Conservation (phyloP, 306 rosid species). For the Vigna nakashimae region DNA sequence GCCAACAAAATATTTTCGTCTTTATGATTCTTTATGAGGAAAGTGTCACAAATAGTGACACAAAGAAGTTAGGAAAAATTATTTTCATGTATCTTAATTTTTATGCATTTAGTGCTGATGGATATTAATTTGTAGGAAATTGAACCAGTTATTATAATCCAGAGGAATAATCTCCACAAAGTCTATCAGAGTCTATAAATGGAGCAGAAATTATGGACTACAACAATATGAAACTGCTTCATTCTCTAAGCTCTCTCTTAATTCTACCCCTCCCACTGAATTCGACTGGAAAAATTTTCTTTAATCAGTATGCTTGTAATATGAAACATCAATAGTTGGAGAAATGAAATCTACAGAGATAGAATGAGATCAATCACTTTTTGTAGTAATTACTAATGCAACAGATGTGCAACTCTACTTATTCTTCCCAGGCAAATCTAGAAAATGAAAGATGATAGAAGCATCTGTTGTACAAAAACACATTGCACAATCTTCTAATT, state of each 20-base stretch:
- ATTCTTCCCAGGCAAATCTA: background rate
- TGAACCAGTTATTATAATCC: background rate
- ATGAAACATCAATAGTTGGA: background rate
- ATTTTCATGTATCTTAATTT: background rate
- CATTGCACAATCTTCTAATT: background rate
- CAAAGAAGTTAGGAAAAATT: background rate
- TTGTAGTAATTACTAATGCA: background rate
- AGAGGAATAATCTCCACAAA: background rate
- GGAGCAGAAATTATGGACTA: background rate
- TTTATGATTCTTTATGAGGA: slow-evolving; percentile 8
- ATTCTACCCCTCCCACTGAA: background rate
- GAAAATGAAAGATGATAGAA: background rate
- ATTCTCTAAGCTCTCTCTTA: background rate
- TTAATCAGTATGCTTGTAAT: background rate
- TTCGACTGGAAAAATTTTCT: background rate
- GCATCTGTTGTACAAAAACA: background rate
- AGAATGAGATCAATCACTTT: background rate
- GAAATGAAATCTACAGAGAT: slow-evolving; percentile 3
- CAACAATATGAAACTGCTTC: background rate
- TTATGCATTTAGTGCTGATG: background rate
- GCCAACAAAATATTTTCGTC: slow-evolving; percentile 15
- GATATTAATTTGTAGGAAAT: background rate
- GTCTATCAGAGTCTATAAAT: background rate
- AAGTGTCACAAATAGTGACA: background rate
- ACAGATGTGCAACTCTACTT: background rate